Conservation (phyloP, 176 grass and related monocot genomes). For the Aegilops tauschii region DNA sequence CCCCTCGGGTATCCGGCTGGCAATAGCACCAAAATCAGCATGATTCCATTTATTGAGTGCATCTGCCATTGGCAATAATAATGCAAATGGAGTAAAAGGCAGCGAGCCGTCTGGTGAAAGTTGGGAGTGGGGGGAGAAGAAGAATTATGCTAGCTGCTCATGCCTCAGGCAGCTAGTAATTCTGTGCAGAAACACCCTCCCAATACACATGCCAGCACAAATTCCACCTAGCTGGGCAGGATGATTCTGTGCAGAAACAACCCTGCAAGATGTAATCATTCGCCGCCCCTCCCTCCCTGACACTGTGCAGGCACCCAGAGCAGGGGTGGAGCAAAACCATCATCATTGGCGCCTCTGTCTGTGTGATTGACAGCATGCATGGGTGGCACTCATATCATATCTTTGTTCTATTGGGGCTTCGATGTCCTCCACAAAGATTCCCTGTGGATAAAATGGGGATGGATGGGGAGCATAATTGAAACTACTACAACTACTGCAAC, state of each 20-base stretch:
- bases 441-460: conserved; percentile 50
- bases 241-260: conserved; percentile 24
- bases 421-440: conserved; percentile 58
- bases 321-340: conserved; percentile 20
- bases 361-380: conserved; percentile 45
- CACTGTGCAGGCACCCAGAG: background rate
- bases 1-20: conserved; percentile 26
- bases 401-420: conserved; percentile 38
- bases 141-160: conserved; percentile 22
- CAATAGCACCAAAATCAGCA: conserved; percentile 51
- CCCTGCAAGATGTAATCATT: background rate
- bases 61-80: conserved; percentile 48
- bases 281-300: background rate
- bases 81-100: conserved; percentile 37
- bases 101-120: conserved; percentile 30
- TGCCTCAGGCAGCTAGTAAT: background rate
- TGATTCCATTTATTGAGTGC: conserved; percentile 69
- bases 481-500: background rate
- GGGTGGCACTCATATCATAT: conserved; percentile 43
- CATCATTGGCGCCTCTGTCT: conserved; percentile 31
- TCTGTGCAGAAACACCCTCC: conserved; percentile 30
- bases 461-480: conserved; percentile 43
- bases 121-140: conserved; percentile 7
- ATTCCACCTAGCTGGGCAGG: background rate
- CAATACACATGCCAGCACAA: background rate